A percentile compares a stretch with the other conserved stretches of the same genome.
These are phyloP conservation scores for Globisporangium viniferum DNA, from an alignment of 352 stramenopile species.

Conservation along the genomic window DNA sequence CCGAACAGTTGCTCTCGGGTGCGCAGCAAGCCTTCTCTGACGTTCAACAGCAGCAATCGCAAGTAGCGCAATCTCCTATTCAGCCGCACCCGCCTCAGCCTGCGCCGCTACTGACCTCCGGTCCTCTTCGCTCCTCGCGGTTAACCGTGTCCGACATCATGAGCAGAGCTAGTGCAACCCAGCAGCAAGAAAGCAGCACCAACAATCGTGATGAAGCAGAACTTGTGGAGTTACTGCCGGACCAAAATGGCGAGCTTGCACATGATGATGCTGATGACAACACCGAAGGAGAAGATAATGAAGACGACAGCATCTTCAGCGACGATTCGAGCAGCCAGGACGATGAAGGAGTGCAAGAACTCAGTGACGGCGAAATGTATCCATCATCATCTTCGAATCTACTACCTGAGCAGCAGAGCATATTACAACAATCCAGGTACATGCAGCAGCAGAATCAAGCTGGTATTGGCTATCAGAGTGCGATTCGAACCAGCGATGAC, in stretches of 20 bases:
- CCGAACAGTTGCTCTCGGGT: constrained; percentile 12
- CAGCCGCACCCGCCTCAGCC: background rate
- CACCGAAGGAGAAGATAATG: background rate
- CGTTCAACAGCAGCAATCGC: background rate
- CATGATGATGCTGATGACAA: background rate
- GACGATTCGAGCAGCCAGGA: constrained; percentile 1
- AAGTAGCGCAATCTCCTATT: background rate
- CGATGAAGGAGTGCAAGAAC: background rate
- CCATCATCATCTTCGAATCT: background rate
- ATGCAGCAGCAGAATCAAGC: background rate
- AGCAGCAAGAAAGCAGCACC: background rate
- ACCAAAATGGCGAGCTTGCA: background rate
- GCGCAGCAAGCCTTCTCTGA: background rate
- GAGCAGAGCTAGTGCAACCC: background rate
- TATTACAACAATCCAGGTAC: background rate
- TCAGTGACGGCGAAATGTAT: constrained; percentile 19
- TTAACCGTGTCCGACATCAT: background rate
- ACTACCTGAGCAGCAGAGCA: background rate
- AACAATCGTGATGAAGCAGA: background rate
- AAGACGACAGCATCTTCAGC: background rate
- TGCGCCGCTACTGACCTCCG: background rate
- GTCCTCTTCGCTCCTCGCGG: constrained; percentile 3
- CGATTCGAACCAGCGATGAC: background rate
- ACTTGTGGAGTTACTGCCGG: background rate
- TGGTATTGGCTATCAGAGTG: background rate